Evolutionary conservation across 106 monocot genomes (phyloP).

Genomic region (Vanilla planifolia): DNA sequence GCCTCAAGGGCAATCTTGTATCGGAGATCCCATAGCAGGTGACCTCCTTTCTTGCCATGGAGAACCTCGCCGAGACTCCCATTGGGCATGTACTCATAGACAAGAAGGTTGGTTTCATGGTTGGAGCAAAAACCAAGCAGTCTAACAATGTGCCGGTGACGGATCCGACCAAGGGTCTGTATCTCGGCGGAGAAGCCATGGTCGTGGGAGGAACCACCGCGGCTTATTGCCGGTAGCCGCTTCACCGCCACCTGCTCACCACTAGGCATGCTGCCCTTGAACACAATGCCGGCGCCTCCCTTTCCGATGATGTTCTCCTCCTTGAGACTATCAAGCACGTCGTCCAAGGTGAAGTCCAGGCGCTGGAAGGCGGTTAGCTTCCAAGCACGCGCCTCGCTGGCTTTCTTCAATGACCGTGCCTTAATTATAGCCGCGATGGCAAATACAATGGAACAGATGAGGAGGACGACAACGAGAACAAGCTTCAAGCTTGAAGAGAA

Average conservation of each 20-base stretch:
- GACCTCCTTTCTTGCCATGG: slow-evolving; percentile 77
- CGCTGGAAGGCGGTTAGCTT: slow-evolving; percentile 85
- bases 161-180: slow-evolving; percentile 74
- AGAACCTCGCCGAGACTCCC: slow-evolving; percentile 88
- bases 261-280: slow-evolving; percentile 60
- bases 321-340: slow-evolving; percentile 57
- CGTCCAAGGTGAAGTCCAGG: slow-evolving; percentile 65
- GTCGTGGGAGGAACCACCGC: slow-evolving; percentile 58
- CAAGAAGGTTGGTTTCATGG: slow-evolving; percentile 69
- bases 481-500: slow-evolving; percentile 61
- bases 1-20: slow-evolving; percentile 80
- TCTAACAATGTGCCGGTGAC: slow-evolving; percentile 85
- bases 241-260: slow-evolving; percentile 73
- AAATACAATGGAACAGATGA: slow-evolving; percentile 66
- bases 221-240: slow-evolving; percentile 57
- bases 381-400: slow-evolving; percentile 55
- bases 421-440: slow-evolving; percentile 66
- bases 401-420: slow-evolving; percentile 54
- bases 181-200: slow-evolving; percentile 91
- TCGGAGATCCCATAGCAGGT: slow-evolving; percentile 72
- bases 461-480: slow-evolving; percentile 56
- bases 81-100: slow-evolving; percentile 92
- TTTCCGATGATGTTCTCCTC: slow-evolving; percentile 88
- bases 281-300: slow-evolving; percentile 82
- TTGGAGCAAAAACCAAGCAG: slow-evolving; percentile 81